These are phyloP conservation scores for Lepidium didymum DNA, from an alignment of 345 rosid species.

Conservation along the genomic window DNA sequence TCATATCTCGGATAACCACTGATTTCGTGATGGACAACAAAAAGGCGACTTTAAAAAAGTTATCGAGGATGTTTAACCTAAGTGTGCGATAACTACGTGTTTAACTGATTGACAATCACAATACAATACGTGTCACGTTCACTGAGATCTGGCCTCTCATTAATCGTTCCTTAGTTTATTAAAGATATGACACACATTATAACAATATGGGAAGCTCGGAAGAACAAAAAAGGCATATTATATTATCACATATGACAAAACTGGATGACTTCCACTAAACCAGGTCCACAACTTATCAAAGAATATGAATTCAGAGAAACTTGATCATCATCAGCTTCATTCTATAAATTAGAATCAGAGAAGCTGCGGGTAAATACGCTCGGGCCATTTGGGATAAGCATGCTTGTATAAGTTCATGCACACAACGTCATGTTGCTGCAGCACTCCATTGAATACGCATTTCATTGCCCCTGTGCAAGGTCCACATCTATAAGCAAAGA, in stretches of 20 bases:
- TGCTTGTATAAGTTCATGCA: conserved; percentile 92
- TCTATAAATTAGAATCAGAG: not conserved
- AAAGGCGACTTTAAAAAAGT: no score
- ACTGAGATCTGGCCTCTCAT: no score
- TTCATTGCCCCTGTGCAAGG: conserved; percentile 75
- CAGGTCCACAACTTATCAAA: not conserved
- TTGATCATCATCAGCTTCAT: not conserved
- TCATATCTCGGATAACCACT: no score
- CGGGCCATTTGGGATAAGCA: conserved; percentile 88
- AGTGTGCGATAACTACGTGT: no score
- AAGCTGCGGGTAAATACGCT: conserved; percentile 46
- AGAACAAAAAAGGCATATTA: not conserved
- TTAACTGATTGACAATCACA: no score
- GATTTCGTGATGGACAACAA: no score
- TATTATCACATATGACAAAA: not conserved
- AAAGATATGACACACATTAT: no score
- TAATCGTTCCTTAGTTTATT: no score
- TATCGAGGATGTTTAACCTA: no score
- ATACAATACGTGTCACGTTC: no score
- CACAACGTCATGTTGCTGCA: conserved; percentile 82
- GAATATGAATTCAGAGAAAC: no score
- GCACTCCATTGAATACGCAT: conserved; percentile 72
- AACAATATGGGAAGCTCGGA: no score
- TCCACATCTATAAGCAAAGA: not conserved
- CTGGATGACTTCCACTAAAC: not conserved